A percentile compares a stretch with the other conserved stretches of the same genome.
phyloP scores from a whole-genome alignment of 495 filamentous ascomycete genomes.

The Podospora comata region DNA sequence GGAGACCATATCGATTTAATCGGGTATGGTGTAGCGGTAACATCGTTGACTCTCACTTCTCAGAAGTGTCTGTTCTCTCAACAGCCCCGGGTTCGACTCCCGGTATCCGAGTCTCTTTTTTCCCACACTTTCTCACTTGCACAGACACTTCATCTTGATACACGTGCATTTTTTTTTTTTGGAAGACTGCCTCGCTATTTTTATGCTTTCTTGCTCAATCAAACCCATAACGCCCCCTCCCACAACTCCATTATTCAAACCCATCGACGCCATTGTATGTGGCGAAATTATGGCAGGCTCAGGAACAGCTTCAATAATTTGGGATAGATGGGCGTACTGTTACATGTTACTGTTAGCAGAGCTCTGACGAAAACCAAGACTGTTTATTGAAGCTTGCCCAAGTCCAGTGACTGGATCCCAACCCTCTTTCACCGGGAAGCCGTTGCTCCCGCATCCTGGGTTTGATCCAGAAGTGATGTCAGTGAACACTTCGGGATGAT shows the following conservation, averaged over 20 bases:
- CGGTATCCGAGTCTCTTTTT: slow-evolving; percentile 17
- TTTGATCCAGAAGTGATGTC: slow-evolving; percentile 62
- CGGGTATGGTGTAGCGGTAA: slow-evolving; percentile 18
- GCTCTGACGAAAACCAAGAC: background rate
- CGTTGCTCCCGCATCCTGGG: slow-evolving; percentile 56
- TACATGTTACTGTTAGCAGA: slow-evolving; percentile 9
- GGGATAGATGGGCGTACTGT: slow-evolving; percentile 23
- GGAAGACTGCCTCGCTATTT: no score
- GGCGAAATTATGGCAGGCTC: slow-evolving; percentile 9
- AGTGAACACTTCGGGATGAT: slow-evolving; percentile 57
- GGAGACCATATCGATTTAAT: slow-evolving; percentile 15
- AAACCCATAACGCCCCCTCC: background rate
- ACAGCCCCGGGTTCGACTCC: slow-evolving; percentile 23
- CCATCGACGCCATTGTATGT: background rate
- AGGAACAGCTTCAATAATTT: slow-evolving; percentile 22
- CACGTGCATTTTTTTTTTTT: background rate
- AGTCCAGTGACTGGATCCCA: slow-evolving; percentile 67
- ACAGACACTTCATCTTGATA: background rate
- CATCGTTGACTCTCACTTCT: slow-evolving; percentile 33
- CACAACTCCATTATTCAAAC: background rate
- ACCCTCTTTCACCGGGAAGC: slow-evolving; percentile 51
- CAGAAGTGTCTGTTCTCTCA: slow-evolving; percentile 40
- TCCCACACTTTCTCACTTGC: background rate
- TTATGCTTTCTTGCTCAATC: background rate
- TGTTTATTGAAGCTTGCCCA: slow-evolving; percentile 32